Evolutionary conservation across 1,284 basidiomycete genomes (phyloP), one percentile per base, ranked within the genome.

Genomic region (Cutaneotrichosporon sp.): DNA sequence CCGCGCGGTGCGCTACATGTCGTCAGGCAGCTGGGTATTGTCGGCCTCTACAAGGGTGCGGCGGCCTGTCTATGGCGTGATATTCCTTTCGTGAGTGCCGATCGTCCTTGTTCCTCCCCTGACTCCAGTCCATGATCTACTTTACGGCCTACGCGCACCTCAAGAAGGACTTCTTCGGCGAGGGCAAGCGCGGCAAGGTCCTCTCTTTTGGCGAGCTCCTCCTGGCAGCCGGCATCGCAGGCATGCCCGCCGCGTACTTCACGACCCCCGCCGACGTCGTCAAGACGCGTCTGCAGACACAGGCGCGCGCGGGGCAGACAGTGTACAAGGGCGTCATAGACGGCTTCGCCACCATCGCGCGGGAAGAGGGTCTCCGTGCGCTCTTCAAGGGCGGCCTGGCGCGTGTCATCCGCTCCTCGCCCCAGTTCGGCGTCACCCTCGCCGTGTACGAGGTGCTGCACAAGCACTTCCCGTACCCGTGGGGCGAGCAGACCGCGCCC

Each of bases 221-320:
- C 47, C 77, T 82, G 6, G 71, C 73, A 11, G 72, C 74, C 25
- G 68, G 71, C 57, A 64, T 79, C 41, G 77, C 79, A 55, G 94
- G 94, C 62, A 97, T 97, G 90, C 93, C 94, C 14, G 39, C 53
- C 32, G 52, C 60, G 26, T 59, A 57, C 51, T 57, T 67, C 47
- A 70, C 63, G 38, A 65, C 68, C 37, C 67, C 65, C 24, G 61
- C 66, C 52, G 94, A 98, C 75, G 96, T 98, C 55, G 90, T 97
- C 74, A 98, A 98, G 82, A 98, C 94, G n/a, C 85, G 94, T 52
- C 78, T 98, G 60, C 96, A 98, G 74, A 86, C 91, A n/a, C 96
- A 98, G 75, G 87, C 91, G 31, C 82, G 87, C 59, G 87, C 88
- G 64, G 96, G 94, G 16, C 85, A 98, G 74, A 89, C 90, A 5